These are phyloP conservation scores for Cytospora mali DNA, from an alignment of 2,329 filamentous ascomycete species.

Conservation along the genomic window DNA sequence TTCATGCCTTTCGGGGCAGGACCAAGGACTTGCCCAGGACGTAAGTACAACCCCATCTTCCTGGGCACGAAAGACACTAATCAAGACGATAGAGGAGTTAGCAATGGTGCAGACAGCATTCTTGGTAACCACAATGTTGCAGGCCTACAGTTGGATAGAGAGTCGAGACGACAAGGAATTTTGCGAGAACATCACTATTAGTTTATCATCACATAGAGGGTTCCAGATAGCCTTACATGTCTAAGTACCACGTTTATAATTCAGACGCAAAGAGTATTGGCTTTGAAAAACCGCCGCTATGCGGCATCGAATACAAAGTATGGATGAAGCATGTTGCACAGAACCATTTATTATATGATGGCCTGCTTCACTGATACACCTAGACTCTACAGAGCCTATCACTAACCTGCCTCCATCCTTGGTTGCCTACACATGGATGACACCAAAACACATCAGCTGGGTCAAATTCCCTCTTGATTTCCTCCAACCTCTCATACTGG, in stretches of 20 bases:
- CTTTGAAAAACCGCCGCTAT: background rate
- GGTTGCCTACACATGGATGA: conserved; percentile 42
- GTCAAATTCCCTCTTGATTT: conserved; percentile 42
- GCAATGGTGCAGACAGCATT: background rate
- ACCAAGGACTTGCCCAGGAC: background rate
- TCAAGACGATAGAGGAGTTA: background rate
- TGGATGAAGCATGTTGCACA: background rate
- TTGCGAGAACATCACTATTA: background rate
- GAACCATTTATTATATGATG: background rate
- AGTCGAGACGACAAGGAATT: background rate
- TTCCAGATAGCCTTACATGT: background rate
- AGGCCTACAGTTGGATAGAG: background rate
- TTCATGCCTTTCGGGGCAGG: background rate
- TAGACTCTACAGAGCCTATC: conserved; percentile 28
- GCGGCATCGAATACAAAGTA: background rate
- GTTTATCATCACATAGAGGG: background rate
- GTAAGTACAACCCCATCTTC: background rate
- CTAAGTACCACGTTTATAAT: background rate
- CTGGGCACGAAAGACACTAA: background rate
- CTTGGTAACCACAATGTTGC: background rate
- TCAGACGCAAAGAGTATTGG: background rate
- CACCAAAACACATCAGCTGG: conserved; percentile 45
- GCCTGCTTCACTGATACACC: background rate
- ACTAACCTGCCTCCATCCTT: conserved; percentile 34
- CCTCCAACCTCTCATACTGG: conserved; percentile 41